phyloP scores from a whole-genome alignment of 1,284 basidiomycete genomes.

The Schizophyllum commune region DNA sequence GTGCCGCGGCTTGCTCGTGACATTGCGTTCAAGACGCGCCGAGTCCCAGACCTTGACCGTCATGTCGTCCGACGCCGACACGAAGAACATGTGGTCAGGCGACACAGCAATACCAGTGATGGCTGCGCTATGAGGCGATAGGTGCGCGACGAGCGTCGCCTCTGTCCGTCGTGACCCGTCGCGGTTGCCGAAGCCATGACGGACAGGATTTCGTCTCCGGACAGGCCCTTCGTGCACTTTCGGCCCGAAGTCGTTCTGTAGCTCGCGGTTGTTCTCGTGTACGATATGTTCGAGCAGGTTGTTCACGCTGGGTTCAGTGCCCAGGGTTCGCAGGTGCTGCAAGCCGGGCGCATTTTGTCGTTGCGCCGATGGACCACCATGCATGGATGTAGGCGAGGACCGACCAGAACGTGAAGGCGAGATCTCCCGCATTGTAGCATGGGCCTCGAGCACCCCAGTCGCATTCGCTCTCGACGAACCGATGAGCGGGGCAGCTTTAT shows the following conservation, averaged over 20 bases:
- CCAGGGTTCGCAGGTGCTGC: slow-evolving; percentile 66
- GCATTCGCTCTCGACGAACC: slow-evolving; percentile 76
- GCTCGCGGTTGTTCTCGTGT: slow-evolving; percentile 76
- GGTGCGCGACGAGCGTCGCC: slow-evolving; percentile 76
- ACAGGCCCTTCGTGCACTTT: slow-evolving; percentile 73
- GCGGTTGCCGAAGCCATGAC: slow-evolving; percentile 55
- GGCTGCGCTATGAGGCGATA: slow-evolving; percentile 77
- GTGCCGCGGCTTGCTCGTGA: slow-evolving; percentile 69
- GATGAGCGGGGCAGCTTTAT: slow-evolving; percentile 79
- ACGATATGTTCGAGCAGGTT: slow-evolving; percentile 86
- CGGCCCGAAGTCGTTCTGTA: slow-evolving; percentile 86
- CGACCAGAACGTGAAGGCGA: slow-evolving; percentile 63
- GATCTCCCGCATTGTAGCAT: slow-evolving; percentile 53
- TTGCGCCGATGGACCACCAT: slow-evolving; percentile 38
- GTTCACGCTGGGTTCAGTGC: slow-evolving; percentile 80
- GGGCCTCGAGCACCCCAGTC: slow-evolving; percentile 65
- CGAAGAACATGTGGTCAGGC: slow-evolving; percentile 93
- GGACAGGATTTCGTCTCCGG: slow-evolving; percentile 62
- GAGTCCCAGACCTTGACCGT: slow-evolving; percentile 67
- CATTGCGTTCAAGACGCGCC: slow-evolving; percentile 41
- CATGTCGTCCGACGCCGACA: slow-evolving; percentile 81
- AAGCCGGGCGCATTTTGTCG: slow-evolving; percentile 37
- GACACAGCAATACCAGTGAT: slow-evolving; percentile 82
- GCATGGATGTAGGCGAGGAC: slow-evolving; percentile 59
- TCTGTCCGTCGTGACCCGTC: slow-evolving; percentile 57